Conservation (phyloP, 139 green algal genomes). For the Haematococcus lacustris region DNA sequence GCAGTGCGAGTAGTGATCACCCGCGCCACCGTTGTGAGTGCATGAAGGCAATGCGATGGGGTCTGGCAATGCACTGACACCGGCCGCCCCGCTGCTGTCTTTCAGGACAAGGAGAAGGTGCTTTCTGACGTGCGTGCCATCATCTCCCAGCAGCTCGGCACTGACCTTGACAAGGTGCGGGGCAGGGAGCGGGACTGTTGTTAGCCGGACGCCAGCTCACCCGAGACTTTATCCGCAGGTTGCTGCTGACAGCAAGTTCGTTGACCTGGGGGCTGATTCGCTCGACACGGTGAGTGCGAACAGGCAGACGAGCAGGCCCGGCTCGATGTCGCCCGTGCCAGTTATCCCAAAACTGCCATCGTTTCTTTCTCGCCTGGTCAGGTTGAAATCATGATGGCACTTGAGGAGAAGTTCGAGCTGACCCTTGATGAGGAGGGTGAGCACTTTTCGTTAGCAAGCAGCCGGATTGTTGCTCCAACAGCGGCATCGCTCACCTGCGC, state of each 20-base stretch:
- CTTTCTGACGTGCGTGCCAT: constrained; percentile 81
- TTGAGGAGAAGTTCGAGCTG: constrained; percentile 98
- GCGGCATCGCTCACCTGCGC: no score
- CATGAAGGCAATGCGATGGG: no score
- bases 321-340: no score
- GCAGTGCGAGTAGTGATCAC: no score
- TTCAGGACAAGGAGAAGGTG: constrained; percentile 77
- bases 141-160: constrained; percentile 92
- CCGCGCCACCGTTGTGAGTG: no score
- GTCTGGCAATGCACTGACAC: no score
- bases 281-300: constrained; percentile 83
- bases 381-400: constrained; percentile 99
- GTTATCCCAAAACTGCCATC: not conserved
- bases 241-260: constrained; percentile 83
- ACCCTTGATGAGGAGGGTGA: constrained; percentile 89
- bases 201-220: no score
- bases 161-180: constrained; percentile 68
- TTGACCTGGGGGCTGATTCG: constrained; percentile 93
- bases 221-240: constrained; percentile 70
- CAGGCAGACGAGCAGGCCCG: not conserved
- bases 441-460: no score
- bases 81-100: no score
- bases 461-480: no score
- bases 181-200: no score
- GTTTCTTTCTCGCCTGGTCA: constrained; percentile 12